phyloP scores from a whole-genome alignment of 2,329 filamentous ascomycete species.

The Beauveria pseudobassiana region DNA sequence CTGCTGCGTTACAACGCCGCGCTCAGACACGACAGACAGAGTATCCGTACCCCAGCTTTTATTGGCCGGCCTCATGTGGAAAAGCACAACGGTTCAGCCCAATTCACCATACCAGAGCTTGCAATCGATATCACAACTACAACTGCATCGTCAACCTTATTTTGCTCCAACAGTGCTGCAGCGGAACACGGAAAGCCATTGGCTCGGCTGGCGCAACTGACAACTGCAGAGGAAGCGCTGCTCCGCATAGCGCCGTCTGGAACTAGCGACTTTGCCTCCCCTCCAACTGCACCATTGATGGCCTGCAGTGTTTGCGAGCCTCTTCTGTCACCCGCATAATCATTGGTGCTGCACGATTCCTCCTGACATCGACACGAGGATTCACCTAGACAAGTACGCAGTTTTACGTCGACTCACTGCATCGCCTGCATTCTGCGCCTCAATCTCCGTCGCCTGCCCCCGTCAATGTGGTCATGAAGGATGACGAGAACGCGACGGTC shows the following conservation, averaged over 20 bases:
- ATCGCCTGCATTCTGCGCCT: not conserved
- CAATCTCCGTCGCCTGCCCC: not conserved
- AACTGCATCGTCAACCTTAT: not conserved
- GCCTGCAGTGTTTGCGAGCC: not conserved
- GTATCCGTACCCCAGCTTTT: not conserved
- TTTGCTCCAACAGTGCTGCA: not conserved
- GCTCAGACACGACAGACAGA: not conserved
- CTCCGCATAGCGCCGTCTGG: constrained; percentile 8
- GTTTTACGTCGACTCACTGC: not conserved
- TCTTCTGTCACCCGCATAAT: not conserved
- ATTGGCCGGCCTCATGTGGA: not conserved
- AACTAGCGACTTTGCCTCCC: constrained; percentile 9
- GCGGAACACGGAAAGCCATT: not conserved
- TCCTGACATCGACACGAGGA: not conserved
- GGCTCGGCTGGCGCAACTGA: not conserved
- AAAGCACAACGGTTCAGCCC: not conserved
- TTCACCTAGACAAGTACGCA: not conserved
- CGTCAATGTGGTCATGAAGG: constrained; percentile 16
- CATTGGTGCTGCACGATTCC: not conserved
- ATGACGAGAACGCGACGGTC: constrained; percentile 18
- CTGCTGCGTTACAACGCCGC: not conserved
- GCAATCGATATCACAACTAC: not conserved
- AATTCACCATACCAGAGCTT: not conserved
- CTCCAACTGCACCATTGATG: constrained; percentile 2
- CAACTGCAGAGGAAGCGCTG: not conserved